Evolutionary conservation across 2,329 filamentous ascomycete species (phyloP), one percentile per base, ranked within the genome.

Genomic region (Diaporthe nobilis): DNA sequence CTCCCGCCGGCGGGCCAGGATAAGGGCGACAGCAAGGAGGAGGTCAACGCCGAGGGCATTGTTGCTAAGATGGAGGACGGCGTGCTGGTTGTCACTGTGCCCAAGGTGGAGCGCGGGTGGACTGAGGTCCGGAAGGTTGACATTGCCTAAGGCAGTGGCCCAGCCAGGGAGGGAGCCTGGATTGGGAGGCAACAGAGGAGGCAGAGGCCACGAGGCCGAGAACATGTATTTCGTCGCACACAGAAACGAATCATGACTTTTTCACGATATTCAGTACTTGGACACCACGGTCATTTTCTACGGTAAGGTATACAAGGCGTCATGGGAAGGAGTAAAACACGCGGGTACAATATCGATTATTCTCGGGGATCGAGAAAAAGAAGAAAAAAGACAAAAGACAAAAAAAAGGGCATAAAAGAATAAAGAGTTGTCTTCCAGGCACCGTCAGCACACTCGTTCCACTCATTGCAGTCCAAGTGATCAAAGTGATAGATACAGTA

Each of bases 61-160:
- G 89, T 87, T 3, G 94, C 94, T 3, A 95, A 92, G 85, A 88
- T 97, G 84, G 93, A 95, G 83, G 93, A 97, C 81, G 95, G 95
- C 7, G 86, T 97, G 1, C 83, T 97, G 79, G 87, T 92, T 49
- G 88, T 97, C n/a, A 92, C 90, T n/a, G 90, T 97, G 2, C 94
- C 94, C 10, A 96, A 95, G 86, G 80, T 90, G 10, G 91, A 93
- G 81, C 90, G 88, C 83, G 91, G 91, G 78, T 92, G 91, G 86
- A 93, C 91, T 79, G 90, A 92, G 80, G 87, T 92, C 76, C 88
- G 87, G 81, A 89, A 89, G 82, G 88, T 92, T 55, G 90, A 92
- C 74, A 89, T 92, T 77, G 65, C 49, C 65, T 70, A 55, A 55
- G n/a, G 65, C 34, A 9, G 8, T 12, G 65, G 22, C 9, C 34